phyloP scores from a whole-genome alignment of 805 yeast genomes.

The Ascoidea tarda region DNA sequence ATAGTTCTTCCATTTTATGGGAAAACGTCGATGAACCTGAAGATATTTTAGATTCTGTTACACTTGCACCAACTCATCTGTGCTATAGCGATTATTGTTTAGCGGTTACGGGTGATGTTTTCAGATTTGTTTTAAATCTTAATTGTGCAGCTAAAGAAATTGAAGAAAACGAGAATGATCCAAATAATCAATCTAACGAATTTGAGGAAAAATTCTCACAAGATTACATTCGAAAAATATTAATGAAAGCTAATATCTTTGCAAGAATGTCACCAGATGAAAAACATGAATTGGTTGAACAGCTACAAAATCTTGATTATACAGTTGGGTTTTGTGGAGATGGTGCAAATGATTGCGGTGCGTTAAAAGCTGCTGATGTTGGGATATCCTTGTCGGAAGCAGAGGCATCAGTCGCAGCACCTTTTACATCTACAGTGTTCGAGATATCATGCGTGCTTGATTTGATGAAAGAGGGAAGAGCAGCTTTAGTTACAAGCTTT shows the following conservation, averaged over 20 bases:
- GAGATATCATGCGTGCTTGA: constrained; percentile 88
- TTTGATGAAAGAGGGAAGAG: constrained; percentile 89
- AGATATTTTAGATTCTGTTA: constrained; percentile 43
- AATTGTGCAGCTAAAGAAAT: constrained; percentile 13
- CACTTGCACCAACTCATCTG: constrained; percentile 33
- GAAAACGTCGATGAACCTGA: constrained; percentile 50
- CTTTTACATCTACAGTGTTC: constrained; percentile 82
- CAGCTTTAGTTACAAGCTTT: constrained; percentile 87
- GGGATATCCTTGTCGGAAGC: constrained; percentile 95
- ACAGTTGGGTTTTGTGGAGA: constrained; percentile 98
- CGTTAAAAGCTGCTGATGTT: constrained; percentile 93
- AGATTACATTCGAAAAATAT: constrained; percentile 36
- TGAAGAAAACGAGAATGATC: neutral
- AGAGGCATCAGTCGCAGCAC: constrained; percentile 98
- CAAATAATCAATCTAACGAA: neutral
- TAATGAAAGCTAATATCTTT: constrained; percentile 63
- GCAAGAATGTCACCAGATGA: constrained; percentile 99
- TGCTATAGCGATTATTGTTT: constrained; percentile 35
- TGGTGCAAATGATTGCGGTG: constrained; percentile 99
- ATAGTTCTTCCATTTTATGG: constrained; percentile 31
- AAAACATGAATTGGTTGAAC: constrained; percentile 88
- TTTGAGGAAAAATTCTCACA: constrained; percentile 22
- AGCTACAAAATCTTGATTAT: constrained; percentile 71
- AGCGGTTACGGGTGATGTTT: constrained; percentile 90
- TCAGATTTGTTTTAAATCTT: constrained; percentile 51